Evolutionary conservation across 2,329 filamentous ascomycete species (phyloP).

Genomic region (Tolypocladium paradoxum): DNA sequence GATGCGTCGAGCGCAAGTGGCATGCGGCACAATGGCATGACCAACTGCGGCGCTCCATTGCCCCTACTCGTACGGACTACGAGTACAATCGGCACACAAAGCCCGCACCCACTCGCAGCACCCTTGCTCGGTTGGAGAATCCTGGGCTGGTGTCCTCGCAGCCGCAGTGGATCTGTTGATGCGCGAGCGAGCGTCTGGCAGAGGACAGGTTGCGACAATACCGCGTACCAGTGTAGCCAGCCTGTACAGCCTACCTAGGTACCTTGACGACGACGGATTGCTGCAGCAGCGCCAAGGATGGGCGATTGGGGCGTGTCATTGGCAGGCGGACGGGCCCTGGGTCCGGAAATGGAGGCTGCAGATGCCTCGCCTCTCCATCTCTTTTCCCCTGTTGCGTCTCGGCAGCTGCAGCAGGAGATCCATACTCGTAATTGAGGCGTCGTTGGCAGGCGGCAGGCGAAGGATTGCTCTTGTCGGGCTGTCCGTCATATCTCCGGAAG

Average conservation of each 20-base stretch:
- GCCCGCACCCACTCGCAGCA: not conserved
- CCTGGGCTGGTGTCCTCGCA: not conserved
- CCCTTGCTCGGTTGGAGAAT: not conserved
- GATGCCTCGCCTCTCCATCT: not conserved
- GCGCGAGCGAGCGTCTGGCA: not conserved
- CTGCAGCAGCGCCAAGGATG: not conserved
- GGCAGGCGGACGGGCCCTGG: not conserved
- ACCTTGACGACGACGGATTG: not conserved
- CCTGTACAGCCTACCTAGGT: not conserved
- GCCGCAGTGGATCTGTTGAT: not conserved
- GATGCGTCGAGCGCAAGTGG: not conserved
- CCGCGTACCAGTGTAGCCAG: no score
- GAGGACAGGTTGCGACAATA: no score
- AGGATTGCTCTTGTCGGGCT: not conserved
- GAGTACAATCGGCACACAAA: not conserved
- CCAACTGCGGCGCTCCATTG: not conserved
- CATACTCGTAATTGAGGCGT: not conserved
- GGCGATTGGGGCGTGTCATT: not conserved
- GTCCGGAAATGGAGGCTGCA: not conserved
- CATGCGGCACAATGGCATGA: not conserved
- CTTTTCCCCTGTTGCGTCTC: not conserved
- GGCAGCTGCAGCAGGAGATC: not conserved
- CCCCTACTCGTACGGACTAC: no score
- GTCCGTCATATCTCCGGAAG: not conserved
- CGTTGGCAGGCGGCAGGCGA: not conserved